Conservation (phyloP, 129 eudicot species). For the Sambucus nigra region DNA sequence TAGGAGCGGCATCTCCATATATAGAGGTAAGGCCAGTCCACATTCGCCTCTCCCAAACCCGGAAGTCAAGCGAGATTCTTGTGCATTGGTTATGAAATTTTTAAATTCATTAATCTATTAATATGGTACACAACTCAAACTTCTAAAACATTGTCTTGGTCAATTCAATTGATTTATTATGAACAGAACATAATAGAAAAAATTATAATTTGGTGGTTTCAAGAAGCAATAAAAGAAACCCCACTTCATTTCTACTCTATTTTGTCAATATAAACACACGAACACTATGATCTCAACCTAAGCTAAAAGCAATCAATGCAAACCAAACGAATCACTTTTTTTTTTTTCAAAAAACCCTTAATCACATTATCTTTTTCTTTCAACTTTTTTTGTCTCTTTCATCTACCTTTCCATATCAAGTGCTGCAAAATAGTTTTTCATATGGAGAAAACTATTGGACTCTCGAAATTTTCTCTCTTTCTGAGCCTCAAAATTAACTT, state of each 20-base stretch:
- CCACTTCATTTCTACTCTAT: background rate
- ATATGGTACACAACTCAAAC: no score
- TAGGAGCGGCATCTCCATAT: no score
- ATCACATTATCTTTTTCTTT: slow-evolving; percentile 6
- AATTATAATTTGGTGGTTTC: slow-evolving; percentile 19
- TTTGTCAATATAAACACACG: background rate
- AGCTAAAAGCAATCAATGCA: slow-evolving; percentile 19
- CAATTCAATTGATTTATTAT: no score
- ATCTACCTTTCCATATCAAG: slow-evolving; percentile 69
- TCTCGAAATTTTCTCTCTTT: slow-evolving; percentile 15
- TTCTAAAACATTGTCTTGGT: no score
- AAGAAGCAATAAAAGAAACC: slow-evolving; percentile 1
- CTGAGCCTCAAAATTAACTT: slow-evolving; percentile 53
- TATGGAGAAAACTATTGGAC: slow-evolving; percentile 37
- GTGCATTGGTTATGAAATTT: no score
- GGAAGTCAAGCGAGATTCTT: no score
- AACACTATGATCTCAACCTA: slow-evolving; percentile 9
- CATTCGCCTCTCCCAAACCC: no score
- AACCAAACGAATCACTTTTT: slow-evolving; percentile 23
- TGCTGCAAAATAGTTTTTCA: slow-evolving; percentile 37
- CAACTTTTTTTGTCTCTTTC: no score
- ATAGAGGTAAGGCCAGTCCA: no score
- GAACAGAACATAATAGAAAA: slow-evolving; percentile 1
- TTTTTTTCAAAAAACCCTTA: slow-evolving; percentile 6
- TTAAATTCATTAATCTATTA: no score